Conservation (phyloP, 441 rosid species). For the Kokia cookei region DNA sequence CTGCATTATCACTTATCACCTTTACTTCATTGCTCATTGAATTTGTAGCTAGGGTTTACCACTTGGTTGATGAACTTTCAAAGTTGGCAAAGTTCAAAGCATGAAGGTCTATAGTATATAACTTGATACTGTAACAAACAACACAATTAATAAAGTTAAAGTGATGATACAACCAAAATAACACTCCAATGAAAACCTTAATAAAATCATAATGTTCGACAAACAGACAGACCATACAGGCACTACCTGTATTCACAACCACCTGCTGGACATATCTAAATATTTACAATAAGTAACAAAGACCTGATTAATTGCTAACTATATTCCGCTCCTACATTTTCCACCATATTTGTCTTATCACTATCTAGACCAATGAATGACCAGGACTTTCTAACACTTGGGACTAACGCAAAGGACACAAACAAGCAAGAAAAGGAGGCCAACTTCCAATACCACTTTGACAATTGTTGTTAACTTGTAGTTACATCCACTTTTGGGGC, state of each 20-base stretch:
- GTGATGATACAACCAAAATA: background rate
- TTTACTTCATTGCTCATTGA: conserved; percentile 64
- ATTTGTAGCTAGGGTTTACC: conserved; percentile 61
- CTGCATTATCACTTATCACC: conserved; percentile 51
- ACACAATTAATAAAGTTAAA: background rate
- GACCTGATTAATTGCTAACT: conserved; percentile 21
- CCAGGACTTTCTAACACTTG: conserved; percentile 17
- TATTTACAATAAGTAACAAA: conserved; percentile 36
- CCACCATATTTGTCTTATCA: conserved; percentile 18
- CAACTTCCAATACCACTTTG: background rate
- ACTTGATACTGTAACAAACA: background rate
- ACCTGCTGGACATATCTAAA: conserved; percentile 13
- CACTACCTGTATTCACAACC: conserved; percentile 27
- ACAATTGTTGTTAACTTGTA: background rate
- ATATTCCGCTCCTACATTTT: conserved; percentile 20
- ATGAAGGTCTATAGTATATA: conserved; percentile 13
- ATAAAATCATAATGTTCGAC: conserved; percentile 38
- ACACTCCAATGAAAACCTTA: conserved; percentile 18
- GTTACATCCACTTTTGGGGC: conserved; percentile 10
- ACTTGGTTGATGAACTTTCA: conserved; percentile 56
- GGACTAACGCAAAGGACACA: conserved; percentile 19
- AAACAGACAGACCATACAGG: conserved; percentile 28
- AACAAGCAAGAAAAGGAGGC: background rate
- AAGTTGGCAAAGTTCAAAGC: conserved; percentile 48
- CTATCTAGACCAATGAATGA: conserved; percentile 21